These are phyloP conservation scores for Mayamaea pseudoterrestris DNA, from an alignment of 108 stramenopile genomes.

Conservation along the genomic window DNA sequence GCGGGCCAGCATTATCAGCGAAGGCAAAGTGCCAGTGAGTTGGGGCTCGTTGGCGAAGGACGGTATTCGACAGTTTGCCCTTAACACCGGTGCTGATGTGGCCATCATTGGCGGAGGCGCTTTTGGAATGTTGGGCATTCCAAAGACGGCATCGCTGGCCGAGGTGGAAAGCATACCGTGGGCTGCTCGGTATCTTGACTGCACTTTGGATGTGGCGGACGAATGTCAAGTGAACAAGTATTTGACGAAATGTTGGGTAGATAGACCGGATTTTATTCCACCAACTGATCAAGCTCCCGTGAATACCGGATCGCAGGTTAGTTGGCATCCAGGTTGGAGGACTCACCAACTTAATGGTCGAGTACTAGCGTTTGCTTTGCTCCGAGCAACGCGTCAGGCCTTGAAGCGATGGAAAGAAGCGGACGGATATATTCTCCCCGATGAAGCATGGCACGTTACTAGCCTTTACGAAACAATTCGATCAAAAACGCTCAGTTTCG, in stretches of 20 bases:
- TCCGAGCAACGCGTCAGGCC: constrained; percentile 38
- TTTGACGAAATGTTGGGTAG: constrained; percentile 49
- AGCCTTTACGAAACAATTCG: constrained; percentile 20
- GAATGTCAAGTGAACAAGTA: constrained; percentile 29
- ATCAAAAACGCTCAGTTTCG: constrained; percentile 4
- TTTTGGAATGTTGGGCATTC: constrained; percentile 30
- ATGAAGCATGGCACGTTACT: constrained; percentile 52
- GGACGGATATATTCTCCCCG: constrained; percentile 21
- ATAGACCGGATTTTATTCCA: constrained; percentile 34
- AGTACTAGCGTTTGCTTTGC: constrained; percentile 36
- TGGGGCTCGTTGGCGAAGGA: neutral
- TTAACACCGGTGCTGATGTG: constrained; percentile 3
- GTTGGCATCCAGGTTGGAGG: constrained; percentile 49
- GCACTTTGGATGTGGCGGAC: constrained; percentile 17
- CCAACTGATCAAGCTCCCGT: constrained; percentile 20
- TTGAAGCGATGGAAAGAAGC: constrained; percentile 43
- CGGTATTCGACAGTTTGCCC: neutral
- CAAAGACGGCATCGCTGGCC: constrained; percentile 17
- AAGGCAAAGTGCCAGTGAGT: constrained; percentile 38
- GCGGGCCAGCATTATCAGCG: constrained; percentile 45
- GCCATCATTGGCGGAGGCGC: constrained; percentile 22
- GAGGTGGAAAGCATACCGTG: constrained; percentile 29
- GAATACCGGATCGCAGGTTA: neutral
- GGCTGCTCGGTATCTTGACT: constrained; percentile 43
- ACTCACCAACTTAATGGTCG: constrained; percentile 47